Percentiles rank a stretch among this genome's conserved stretches.
These are phyloP conservation scores for Vitis hybrid DNA, from an alignment of 177 flowering plant species.

Conservation along the genomic window DNA sequence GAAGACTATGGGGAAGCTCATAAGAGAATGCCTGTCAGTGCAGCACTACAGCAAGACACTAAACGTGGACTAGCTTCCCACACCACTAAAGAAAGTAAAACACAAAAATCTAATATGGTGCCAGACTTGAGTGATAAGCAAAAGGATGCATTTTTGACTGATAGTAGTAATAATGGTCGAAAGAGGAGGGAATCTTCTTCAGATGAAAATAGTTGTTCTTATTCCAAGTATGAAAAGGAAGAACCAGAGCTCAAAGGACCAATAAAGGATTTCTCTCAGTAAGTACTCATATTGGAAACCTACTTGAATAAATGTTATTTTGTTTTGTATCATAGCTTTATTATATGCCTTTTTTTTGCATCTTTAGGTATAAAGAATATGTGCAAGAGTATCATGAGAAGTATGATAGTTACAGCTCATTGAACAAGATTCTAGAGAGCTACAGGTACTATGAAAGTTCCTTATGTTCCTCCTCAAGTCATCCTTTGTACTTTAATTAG, in stretches of 20 bases:
- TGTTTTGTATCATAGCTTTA: background rate
- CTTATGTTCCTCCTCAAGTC: background rate
- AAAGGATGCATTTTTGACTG: constrained; percentile 34
- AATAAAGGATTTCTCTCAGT: constrained; percentile 74
- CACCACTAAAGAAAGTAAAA: constrained; percentile 43
- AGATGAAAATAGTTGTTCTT: constrained; percentile 64
- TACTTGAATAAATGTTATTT: background rate
- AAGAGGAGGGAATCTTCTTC: constrained; percentile 66
- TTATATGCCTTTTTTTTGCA: constrained; percentile 2
- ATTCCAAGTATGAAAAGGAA: constrained; percentile 84
- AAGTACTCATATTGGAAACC: constrained; percentile 33
- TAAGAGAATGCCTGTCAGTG: constrained; percentile 32
- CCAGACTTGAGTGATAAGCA: constrained; percentile 36
- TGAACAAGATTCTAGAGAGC: constrained; percentile 62
- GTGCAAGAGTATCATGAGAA: constrained; percentile 81
- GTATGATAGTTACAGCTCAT: constrained; percentile 64
- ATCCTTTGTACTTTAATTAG: background rate
- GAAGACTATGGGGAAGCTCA: constrained; percentile 43
- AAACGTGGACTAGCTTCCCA: constrained; percentile 32
- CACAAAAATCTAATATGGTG: constrained; percentile 30
- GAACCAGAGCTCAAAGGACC: constrained; percentile 86
- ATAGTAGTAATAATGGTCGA: constrained; percentile 29
- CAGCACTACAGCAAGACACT: constrained; percentile 35
- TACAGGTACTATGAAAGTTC: constrained; percentile 50
- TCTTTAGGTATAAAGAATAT: constrained; percentile 79